Conservation (phyloP, 495 filamentous ascomycete species). For the Penicillium parvum region DNA sequence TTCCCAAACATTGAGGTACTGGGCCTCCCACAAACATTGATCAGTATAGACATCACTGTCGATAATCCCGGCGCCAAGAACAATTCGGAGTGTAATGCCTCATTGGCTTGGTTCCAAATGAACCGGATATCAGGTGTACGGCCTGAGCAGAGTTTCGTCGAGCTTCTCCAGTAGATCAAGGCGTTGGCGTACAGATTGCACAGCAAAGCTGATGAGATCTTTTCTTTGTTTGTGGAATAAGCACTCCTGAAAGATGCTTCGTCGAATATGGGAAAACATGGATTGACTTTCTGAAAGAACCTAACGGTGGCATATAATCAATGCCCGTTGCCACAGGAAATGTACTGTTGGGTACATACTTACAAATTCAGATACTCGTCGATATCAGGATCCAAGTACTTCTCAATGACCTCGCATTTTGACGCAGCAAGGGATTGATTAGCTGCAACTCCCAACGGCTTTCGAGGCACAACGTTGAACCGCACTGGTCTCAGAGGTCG, state of each 20-base stretch:
- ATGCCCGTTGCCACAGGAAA: neutral
- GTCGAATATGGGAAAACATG: slow-evolving; percentile 38
- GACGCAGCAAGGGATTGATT: slow-evolving; percentile 25
- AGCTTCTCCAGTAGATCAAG: slow-evolving; percentile 28
- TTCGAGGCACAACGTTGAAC: slow-evolving; percentile 54
- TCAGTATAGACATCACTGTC: slow-evolving; percentile 27
- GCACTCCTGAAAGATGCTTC: slow-evolving; percentile 23
- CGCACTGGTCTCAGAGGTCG: slow-evolving; percentile 53
- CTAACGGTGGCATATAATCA: slow-evolving; percentile 8
- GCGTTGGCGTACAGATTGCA: slow-evolving; percentile 34
- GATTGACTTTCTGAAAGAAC: slow-evolving; percentile 35
- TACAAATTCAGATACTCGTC: slow-evolving; percentile 31
- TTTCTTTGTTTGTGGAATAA: slow-evolving; percentile 19
- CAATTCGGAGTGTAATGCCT: slow-evolving; percentile 32
- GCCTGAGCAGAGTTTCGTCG: slow-evolving; percentile 6
- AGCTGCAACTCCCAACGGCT: slow-evolving; percentile 20
- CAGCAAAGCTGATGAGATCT: slow-evolving; percentile 32
- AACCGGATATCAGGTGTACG: slow-evolving; percentile 31
- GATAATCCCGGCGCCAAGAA: slow-evolving; percentile 33
- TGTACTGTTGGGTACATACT: slow-evolving; percentile 1
- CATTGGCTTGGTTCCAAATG: slow-evolving; percentile 33
- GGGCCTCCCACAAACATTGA: slow-evolving; percentile 34
- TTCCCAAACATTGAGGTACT: slow-evolving; percentile 37
- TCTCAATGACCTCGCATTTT: slow-evolving; percentile 37
- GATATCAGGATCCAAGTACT: slow-evolving; percentile 30